These are phyloP conservation scores for Solanum tacnaense DNA, from an alignment of 257 asterid species.

Conservation along the genomic window DNA sequence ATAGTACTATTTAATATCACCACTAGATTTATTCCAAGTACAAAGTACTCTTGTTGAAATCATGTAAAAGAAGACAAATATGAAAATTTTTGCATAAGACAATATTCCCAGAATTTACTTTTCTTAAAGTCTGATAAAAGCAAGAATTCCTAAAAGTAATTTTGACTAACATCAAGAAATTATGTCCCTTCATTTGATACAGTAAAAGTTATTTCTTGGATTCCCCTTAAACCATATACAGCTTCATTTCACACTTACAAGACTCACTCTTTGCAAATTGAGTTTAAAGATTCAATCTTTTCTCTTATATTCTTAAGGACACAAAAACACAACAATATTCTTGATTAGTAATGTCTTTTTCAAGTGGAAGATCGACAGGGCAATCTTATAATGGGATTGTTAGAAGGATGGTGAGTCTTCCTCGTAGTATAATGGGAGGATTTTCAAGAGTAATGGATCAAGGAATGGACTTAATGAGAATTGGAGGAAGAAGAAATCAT, in stretches of 20 bases:
- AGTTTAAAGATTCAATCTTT: not conserved
- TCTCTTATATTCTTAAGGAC: not conserved
- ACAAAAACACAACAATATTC: not conserved
- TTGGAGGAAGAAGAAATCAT: constrained; percentile 26
- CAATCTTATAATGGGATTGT: constrained; percentile 26
- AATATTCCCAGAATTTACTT: not conserved
- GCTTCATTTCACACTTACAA: not conserved
- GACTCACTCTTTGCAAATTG: not conserved
- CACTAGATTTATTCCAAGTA: not conserved
- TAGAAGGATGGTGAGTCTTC: constrained; percentile 53
- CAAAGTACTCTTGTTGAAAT: not conserved
- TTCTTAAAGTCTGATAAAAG: not conserved
- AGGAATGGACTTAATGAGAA: constrained; percentile 39
- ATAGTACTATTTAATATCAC: not conserved
- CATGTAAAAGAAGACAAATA: not conserved
- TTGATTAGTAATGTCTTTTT: constrained; percentile 6
- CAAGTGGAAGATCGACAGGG: constrained; percentile 34
- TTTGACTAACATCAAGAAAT: not conserved
- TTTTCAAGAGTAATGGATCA: constrained; percentile 58
- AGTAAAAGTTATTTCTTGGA: not conserved
- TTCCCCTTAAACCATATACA: not conserved
- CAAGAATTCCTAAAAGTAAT: not conserved
- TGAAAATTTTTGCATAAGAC: not conserved
- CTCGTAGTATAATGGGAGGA: constrained; percentile 48
- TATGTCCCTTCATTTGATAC: not conserved